These are phyloP conservation scores for Brettanomyces bruxellensis DNA, from an alignment of 805 yeast genomes.

Conservation along the genomic window DNA sequence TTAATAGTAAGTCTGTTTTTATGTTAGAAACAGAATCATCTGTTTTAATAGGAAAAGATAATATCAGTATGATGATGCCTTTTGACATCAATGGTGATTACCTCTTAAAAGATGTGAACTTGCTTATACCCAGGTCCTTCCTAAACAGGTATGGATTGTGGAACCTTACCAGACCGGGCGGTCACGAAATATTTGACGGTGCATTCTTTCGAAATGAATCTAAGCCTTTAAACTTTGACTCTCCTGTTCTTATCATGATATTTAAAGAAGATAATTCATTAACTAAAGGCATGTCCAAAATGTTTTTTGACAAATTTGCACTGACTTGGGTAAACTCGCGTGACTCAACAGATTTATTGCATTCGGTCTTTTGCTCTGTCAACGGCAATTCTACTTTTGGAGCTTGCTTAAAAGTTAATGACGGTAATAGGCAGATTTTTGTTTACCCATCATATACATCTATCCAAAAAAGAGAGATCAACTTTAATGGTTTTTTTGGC, in stretches of 20 bases:
- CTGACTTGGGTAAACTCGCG: slow-evolving; percentile 29
- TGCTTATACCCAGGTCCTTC: slow-evolving; percentile 29
- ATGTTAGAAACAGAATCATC: slow-evolving; percentile 28
- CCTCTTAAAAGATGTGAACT: slow-evolving; percentile 28
- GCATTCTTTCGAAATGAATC: slow-evolving; percentile 19
- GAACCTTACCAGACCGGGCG: neutral
- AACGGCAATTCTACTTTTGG: slow-evolving; percentile 16
- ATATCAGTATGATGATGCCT: slow-evolving; percentile 26
- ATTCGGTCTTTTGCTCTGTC: slow-evolving; percentile 36
- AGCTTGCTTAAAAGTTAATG: slow-evolving; percentile 31
- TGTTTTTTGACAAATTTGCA: slow-evolving; percentile 34
- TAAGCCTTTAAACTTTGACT: slow-evolving; percentile 12
- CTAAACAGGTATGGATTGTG: slow-evolving; percentile 5
- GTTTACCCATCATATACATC: slow-evolving; percentile 20
- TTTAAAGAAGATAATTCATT: slow-evolving; percentile 20
- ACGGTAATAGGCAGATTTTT: slow-evolving; percentile 21
- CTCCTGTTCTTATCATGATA: slow-evolving; percentile 31
- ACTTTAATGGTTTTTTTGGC: slow-evolving; percentile 6
- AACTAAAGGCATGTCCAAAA: slow-evolving; percentile 8
- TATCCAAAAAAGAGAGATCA: slow-evolving; percentile 2
- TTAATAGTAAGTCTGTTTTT: slow-evolving; percentile 27
- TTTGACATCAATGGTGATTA: slow-evolving; percentile 29
- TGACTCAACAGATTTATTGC: slow-evolving; percentile 25
- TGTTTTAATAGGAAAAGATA: slow-evolving; percentile 7
- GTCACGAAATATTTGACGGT: slow-evolving; percentile 6